These are phyloP conservation scores for Ruellia speciosa DNA, from an alignment of 305 asterid species.

Conservation along the genomic window DNA sequence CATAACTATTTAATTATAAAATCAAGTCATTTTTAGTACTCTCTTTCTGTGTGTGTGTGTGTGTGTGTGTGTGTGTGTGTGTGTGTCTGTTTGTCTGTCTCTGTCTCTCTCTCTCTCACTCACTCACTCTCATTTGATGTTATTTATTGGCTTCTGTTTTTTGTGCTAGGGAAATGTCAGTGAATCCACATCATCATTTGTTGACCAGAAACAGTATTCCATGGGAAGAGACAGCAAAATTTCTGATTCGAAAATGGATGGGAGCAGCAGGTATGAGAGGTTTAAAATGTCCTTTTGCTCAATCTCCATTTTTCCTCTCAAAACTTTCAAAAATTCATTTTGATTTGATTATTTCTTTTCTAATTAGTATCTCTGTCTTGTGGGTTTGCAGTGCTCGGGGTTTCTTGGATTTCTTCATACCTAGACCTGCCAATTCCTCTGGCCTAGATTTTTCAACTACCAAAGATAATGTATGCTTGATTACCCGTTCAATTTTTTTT, in stretches of 20 bases:
- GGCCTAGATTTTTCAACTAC: constrained; percentile 38
- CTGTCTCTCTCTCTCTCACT: too few relatives aligned
- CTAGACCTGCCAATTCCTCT: constrained; percentile 40
- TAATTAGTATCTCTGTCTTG: constrained; percentile 23
- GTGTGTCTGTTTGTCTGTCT: too few relatives aligned
- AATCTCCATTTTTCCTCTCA: neutral
- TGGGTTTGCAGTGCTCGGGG: constrained; percentile 50
- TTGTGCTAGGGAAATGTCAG: constrained; percentile 49
- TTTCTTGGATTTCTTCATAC: constrained; percentile 58
- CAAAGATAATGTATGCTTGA: constrained; percentile 40
- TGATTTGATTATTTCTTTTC: constrained; percentile 15
- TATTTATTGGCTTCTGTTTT: constrained; percentile 22
- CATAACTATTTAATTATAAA: too few relatives aligned
- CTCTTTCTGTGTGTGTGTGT: too few relatives aligned
- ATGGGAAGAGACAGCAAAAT: constrained; percentile 31
- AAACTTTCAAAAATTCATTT: constrained; percentile 12
- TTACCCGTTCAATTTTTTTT: neutral
- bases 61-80: too few relatives aligned
- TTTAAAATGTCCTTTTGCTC: constrained; percentile 13
- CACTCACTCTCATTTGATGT: neutral
- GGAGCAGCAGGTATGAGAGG: constrained; percentile 46
- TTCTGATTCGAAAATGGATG: constrained; percentile 37
- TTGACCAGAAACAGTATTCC: constrained; percentile 35
- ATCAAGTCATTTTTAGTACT: too few relatives aligned
- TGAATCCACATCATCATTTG: constrained; percentile 36